Conservation (phyloP, 2,329 filamentous ascomycete species). For the Hypoxylon sp. region DNA sequence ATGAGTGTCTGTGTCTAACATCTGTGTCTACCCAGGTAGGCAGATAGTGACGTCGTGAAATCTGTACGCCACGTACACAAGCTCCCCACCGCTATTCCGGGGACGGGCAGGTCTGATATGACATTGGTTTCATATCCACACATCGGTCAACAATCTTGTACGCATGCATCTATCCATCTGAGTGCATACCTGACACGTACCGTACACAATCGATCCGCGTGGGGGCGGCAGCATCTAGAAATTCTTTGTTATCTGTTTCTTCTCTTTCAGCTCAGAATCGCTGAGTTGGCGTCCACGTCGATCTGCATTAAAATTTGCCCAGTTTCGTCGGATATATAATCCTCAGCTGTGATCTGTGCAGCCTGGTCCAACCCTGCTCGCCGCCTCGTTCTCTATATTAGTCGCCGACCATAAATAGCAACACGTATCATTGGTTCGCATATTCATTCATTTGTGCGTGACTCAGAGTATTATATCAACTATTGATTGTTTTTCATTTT, state of each 20-base stretch:
- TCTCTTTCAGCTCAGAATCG: conserved; percentile 15
- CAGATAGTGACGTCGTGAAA: conserved; percentile 22
- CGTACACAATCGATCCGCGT: conserved; percentile 2
- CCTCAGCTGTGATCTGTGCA: conserved; percentile 10
- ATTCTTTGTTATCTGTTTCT: conserved; percentile 14
- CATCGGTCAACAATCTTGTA: conserved; percentile 26
- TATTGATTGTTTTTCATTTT: conserved; percentile 10
- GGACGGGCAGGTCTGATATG: conserved; percentile 29
- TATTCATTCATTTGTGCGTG: no score
- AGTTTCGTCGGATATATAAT: conserved; percentile 9
- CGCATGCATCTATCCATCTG: neutral
- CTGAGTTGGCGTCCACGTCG: conserved; percentile 5
- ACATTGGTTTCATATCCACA: conserved; percentile 32
- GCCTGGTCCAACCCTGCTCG: conserved; percentile 1
- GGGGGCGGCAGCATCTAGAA: conserved; percentile 15
- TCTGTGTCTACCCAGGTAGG: no score
- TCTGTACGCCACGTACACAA: conserved; percentile 22
- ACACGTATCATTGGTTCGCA: no score
- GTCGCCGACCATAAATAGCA: conserved; percentile 30
- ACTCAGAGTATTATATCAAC: no score
- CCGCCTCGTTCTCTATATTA: conserved; percentile 13
- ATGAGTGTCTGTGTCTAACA: no score
- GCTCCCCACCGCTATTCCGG: conserved; percentile 33
- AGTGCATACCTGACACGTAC: no score
- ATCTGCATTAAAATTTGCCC: conserved; percentile 11